Percentiles rank a stretch among this genome's conserved stretches.
Evolutionary conservation across 768 basidiomycete species (phyloP).

Genomic region (Pisolithus sp.): DNA sequence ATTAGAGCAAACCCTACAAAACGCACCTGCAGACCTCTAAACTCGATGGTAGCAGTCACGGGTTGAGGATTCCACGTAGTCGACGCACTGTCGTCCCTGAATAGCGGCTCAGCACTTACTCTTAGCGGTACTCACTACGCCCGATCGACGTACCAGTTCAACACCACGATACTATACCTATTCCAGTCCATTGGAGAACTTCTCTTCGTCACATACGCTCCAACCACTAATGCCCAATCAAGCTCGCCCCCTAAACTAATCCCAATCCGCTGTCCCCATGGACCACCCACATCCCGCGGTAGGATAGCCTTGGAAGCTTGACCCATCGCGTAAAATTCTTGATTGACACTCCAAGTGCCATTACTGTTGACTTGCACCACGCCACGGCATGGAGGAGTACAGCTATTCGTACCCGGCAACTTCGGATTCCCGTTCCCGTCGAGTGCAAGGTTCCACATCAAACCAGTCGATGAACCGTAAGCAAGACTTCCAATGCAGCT

Average conservation of each 20-base stretch:
- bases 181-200: slow-evolving; percentile 48
- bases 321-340: slow-evolving; percentile 74
- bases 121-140: background rate
- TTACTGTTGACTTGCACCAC: slow-evolving; percentile 62
- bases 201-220: slow-evolving; percentile 58
- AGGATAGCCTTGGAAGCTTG: slow-evolving; percentile 70
- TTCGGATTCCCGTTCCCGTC: slow-evolving; percentile 58
- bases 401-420: slow-evolving; percentile 58
- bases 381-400: slow-evolving; percentile 58
- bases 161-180: slow-evolving; percentile 64
- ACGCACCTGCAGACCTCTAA: slow-evolving; percentile 53
- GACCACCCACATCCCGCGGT: slow-evolving; percentile 61
- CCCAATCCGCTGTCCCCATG: slow-evolving; percentile 63
- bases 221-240: slow-evolving; percentile 55
- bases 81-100: slow-evolving; percentile 44
- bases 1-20: background rate
- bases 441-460: slow-evolving; percentile 76
- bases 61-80: slow-evolving; percentile 49
- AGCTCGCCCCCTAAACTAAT: slow-evolving; percentile 53
- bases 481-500: slow-evolving; percentile 35
- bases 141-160: slow-evolving; percentile 49
- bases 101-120: background rate
- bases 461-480: slow-evolving; percentile 34
- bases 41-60: slow-evolving; percentile 55
- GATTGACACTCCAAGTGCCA: slow-evolving; percentile 59